Evolutionary conservation across 345 rosid species (phyloP).

Genomic region (Combretum micranthum): DNA sequence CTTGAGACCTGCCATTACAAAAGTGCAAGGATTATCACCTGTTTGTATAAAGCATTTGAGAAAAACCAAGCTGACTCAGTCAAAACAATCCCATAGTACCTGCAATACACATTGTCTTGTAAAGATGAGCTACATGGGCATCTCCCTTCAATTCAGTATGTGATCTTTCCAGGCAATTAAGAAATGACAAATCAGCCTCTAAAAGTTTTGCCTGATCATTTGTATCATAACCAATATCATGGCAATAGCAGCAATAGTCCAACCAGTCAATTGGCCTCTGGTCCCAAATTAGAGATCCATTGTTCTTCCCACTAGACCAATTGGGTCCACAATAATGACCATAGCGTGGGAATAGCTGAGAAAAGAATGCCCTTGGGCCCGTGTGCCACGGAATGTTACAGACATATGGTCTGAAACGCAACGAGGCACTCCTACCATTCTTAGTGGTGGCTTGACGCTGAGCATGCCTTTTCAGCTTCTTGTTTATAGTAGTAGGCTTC

Average conservation of each 20-base stretch:
- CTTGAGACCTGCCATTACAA: slow-evolving; percentile 53
- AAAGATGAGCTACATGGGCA: slow-evolving; percentile 51
- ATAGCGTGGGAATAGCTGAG: slow-evolving; percentile 85
- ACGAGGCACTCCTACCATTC: slow-evolving; percentile 15
- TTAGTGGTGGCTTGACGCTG: slow-evolving; percentile 19
- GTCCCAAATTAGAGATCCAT: slow-evolving; percentile 83
- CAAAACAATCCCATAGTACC: slow-evolving; percentile 29
- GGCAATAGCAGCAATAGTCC: slow-evolving; percentile 96
- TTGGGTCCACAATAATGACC: slow-evolving; percentile 98
- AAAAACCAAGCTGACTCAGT: no score
- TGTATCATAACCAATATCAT: slow-evolving; percentile 91
- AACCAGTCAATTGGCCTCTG: slow-evolving; percentile 93
- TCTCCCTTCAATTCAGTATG: slow-evolving; percentile 53
- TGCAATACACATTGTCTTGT: slow-evolving; percentile 80
- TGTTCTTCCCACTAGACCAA: slow-evolving; percentile 95
- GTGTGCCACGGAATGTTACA: slow-evolving; percentile 97
- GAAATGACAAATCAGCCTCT: slow-evolving; percentile 81
- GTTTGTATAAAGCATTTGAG: no score
- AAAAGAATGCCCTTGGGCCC: slow-evolving; percentile 77
- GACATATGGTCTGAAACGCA: slow-evolving; percentile 86
- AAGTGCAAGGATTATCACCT: neutral
- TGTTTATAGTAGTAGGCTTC: slow-evolving; percentile 57
- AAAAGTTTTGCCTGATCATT: slow-evolving; percentile 81
- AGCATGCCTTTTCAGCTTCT: slow-evolving; percentile 46
- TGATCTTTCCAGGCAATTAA: slow-evolving; percentile 85